phyloP scores from a whole-genome alignment of 495 filamentous ascomycete genomes.

The Aspergillus heteromorphus region DNA sequence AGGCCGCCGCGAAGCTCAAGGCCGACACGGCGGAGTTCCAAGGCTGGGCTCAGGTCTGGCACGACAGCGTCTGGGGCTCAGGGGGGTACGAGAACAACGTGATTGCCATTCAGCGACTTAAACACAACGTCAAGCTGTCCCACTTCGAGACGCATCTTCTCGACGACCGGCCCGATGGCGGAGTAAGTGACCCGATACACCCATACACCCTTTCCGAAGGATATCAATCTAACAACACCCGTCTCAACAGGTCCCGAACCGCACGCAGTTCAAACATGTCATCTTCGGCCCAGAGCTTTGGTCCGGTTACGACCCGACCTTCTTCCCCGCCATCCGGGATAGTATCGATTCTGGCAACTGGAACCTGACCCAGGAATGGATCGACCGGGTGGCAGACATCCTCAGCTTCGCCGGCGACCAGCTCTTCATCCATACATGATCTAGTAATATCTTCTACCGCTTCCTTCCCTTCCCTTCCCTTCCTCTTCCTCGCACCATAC shows the following conservation, averaged over 20 bases:
- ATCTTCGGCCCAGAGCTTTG: constrained; percentile 78
- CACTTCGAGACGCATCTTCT: constrained; percentile 78
- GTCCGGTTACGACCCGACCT: constrained; percentile 67
- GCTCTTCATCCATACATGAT: constrained; percentile 41
- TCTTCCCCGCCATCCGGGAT: constrained; percentile 84
- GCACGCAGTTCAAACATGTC: constrained; percentile 93
- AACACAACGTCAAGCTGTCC: constrained; percentile 67
- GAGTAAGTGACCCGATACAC: constrained; percentile 53
- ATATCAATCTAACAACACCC: constrained; percentile 10
- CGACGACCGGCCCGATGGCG: constrained; percentile 63
- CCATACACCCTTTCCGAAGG: too few species aligned
- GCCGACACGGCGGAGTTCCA: constrained; percentile 59
- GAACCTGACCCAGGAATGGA: constrained; percentile 60
- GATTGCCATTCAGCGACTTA: constrained; percentile 56
- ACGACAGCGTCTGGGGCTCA: constrained; percentile 55
- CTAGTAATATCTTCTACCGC: background rate
- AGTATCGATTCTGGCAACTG: constrained; percentile 68
- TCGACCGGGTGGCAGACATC: constrained; percentile 66
- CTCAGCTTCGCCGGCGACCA: constrained; percentile 61
- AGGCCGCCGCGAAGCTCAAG: constrained; percentile 56
- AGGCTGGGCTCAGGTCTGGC: constrained; percentile 69
- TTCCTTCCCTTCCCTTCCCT: background rate
- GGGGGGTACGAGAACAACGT: constrained; percentile 66
- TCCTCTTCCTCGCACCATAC: background rate
- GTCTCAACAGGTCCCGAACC: constrained; percentile 66